Percentiles rank a stretch among this genome's conserved stretches.
Conservation (phyloP, 441 rosid species). For the Hypseocharis bilobata region DNA sequence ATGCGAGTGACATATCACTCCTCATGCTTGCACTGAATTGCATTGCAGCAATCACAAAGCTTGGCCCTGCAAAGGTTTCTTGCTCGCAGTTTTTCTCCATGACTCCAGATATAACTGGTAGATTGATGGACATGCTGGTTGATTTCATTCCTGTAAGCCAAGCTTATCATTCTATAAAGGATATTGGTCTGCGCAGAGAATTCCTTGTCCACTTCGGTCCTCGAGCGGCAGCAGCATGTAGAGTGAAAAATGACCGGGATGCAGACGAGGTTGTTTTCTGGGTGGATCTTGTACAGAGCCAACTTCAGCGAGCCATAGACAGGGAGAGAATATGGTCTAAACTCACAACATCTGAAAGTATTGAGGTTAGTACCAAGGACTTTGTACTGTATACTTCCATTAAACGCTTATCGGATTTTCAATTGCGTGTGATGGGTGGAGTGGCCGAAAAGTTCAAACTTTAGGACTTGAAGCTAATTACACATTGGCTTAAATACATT, state of each 20-base stretch:
- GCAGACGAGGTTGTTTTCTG: slow-evolving; percentile 86
- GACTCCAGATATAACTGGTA: slow-evolving; percentile 68
- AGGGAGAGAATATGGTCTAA: slow-evolving; percentile 98
- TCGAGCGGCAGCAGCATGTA: slow-evolving; percentile 69
- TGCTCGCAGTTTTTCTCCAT: slow-evolving; percentile 60
- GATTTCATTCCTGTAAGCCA: slow-evolving; percentile 57
- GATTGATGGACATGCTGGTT: slow-evolving; percentile 81
- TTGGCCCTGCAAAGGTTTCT: slow-evolving; percentile 77
- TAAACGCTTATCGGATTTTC: slow-evolving; percentile 7
- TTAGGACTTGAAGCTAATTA: background rate
- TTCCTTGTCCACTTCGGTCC: slow-evolving; percentile 95
- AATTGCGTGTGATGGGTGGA: background rate
- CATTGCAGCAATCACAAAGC: slow-evolving; percentile 74
- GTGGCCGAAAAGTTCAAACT: slow-evolving; percentile 3
- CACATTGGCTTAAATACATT: background rate
- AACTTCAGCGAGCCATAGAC: slow-evolving; percentile 74
- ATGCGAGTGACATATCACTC: slow-evolving; percentile 58
- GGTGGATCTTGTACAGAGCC: slow-evolving; percentile 84
- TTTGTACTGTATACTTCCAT: slow-evolving; percentile 5
- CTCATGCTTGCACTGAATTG: slow-evolving; percentile 77
- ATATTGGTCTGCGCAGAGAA: slow-evolving; percentile 67
- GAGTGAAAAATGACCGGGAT: slow-evolving; percentile 50
- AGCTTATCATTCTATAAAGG: slow-evolving; percentile 63
- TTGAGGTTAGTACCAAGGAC: slow-evolving; percentile 56
- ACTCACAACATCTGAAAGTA: slow-evolving; percentile 84